Conservation (phyloP, 1,284 basidiomycete genomes). For the Trichosporon inkin region DNA sequence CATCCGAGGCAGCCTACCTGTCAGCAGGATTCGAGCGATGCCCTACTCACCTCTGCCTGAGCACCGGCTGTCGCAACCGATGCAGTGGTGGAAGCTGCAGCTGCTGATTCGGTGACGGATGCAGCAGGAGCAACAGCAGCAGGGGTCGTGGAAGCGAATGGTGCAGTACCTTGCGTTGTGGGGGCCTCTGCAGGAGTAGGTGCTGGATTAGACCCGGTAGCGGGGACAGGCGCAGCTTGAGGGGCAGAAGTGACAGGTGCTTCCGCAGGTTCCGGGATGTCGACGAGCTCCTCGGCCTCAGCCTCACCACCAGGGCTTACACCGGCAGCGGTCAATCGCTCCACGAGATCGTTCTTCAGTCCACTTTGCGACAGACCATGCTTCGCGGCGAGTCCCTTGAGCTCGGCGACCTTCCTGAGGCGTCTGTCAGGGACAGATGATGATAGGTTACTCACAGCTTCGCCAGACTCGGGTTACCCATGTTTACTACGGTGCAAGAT, state of each 20-base stretch:
- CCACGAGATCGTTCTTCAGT: conserved; percentile 51
- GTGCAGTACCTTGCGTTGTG: neutral
- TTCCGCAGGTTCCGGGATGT: neutral
- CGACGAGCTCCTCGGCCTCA: conserved; percentile 26
- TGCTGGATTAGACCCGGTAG: conserved; percentile 3
- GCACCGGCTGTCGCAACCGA: conserved; percentile 8
- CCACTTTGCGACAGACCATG: conserved; percentile 42
- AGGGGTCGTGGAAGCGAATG: neutral
- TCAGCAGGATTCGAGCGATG: neutral
- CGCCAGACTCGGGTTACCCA: conserved; percentile 11
- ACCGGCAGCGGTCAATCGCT: conserved; percentile 46
- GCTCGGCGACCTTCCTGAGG: conserved; percentile 48
- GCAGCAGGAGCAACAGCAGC: neutral
- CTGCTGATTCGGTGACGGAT: neutral
- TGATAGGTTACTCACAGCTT: conserved; percentile 24
- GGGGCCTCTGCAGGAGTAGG: neutral
- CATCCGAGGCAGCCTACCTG: conserved; percentile 6
- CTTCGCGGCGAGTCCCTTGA: conserved; percentile 49
- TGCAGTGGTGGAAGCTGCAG: neutral
- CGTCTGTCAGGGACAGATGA: conserved; percentile 8
- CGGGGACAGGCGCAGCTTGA: neutral
- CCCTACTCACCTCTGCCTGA: conserved; percentile 9
- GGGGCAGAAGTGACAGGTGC: neutral
- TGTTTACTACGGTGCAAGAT: conserved; percentile 11
- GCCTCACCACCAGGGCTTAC: conserved; percentile 24